phyloP scores from a whole-genome alignment of 352 stramenopile genomes.

The Phytopythium montanum region DNA sequence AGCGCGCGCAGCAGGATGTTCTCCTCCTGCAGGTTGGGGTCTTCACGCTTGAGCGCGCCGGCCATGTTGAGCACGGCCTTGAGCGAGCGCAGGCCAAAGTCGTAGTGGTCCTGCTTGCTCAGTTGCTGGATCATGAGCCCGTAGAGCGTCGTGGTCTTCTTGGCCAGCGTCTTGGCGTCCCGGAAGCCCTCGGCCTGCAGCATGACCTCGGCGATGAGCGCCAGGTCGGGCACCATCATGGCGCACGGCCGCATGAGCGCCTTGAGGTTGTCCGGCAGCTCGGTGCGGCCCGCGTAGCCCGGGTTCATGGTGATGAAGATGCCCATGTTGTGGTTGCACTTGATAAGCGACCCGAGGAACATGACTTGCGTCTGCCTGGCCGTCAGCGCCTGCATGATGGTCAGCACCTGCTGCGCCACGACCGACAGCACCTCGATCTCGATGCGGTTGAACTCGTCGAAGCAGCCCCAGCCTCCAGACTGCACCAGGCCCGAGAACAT shows the following conservation, averaged over 20 bases:
- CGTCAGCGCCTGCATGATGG: conserved; percentile 87
- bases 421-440: conserved; percentile 95
- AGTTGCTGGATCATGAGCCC: conserved; percentile 86
- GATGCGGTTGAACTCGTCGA: conserved; percentile 96
- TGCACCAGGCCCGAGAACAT: conserved; percentile 94
- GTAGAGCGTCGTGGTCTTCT: conserved; percentile 87
- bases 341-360: conserved; percentile 86
- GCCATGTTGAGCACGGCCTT: conserved; percentile 88
- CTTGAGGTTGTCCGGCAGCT: conserved; percentile 87
- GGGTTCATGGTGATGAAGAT: conserved; percentile 94
- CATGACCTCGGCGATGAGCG: conserved; percentile 86
- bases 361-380: conserved; percentile 69
- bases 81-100: conserved; percentile 78
- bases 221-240: conserved; percentile 88
- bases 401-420: conserved; percentile 90
- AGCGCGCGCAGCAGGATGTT: conserved; percentile 95
- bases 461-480: conserved; percentile 92
- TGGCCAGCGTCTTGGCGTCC: conserved; percentile 74
- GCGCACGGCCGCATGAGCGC: conserved; percentile 82
- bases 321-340: conserved; percentile 87
- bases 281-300: conserved; percentile 88
- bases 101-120: conserved; percentile 87
- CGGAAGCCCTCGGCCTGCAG: conserved; percentile 83
- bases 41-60: conserved; percentile 91
- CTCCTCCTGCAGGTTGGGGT: conserved; percentile 93